Evolutionary conservation across 257 asterid species (phyloP).

Genomic region (Solanum phureja): DNA sequence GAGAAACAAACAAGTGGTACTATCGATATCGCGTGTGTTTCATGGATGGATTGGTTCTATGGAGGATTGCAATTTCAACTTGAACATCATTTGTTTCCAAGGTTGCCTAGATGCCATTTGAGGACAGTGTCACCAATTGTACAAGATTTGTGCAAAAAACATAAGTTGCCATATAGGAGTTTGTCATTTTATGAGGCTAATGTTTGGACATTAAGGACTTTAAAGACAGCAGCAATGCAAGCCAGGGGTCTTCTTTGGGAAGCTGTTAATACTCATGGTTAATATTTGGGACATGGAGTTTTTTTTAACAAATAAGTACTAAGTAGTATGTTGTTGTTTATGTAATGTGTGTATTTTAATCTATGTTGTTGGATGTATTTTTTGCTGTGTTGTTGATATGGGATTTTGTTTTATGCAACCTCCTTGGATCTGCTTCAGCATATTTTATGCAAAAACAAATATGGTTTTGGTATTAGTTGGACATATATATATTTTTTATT

Average conservation of each 20-base stretch:
- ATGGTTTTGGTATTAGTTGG: background rate
- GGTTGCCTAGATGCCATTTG: too few species aligned
- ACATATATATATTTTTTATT: background rate
- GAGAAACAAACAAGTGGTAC: slow-evolving; percentile 81
- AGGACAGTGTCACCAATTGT: too few species aligned
- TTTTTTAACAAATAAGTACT: background rate
- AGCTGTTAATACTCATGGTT: slow-evolving; percentile 84
- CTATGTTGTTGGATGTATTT: background rate
- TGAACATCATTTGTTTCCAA: too few species aligned
- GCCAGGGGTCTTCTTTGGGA: too few species aligned
- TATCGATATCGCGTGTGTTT: too few species aligned
- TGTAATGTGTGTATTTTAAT: background rate
- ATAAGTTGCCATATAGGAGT: too few species aligned
- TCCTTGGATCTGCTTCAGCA: background rate
- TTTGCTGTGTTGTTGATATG: background rate
- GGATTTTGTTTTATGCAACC: background rate
- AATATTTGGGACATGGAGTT: background rate
- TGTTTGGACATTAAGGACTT: slow-evolving; percentile 42
- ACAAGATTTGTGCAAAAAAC: too few species aligned
- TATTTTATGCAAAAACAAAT: background rate
- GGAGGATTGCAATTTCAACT: too few species aligned
- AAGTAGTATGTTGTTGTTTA: background rate
- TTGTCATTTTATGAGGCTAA: too few species aligned
- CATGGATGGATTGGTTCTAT: too few species aligned
- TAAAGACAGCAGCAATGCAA: slow-evolving; percentile 62